Conservation (phyloP, 2,329 filamentous ascomycete genomes). For the Endothia cerciana region DNA sequence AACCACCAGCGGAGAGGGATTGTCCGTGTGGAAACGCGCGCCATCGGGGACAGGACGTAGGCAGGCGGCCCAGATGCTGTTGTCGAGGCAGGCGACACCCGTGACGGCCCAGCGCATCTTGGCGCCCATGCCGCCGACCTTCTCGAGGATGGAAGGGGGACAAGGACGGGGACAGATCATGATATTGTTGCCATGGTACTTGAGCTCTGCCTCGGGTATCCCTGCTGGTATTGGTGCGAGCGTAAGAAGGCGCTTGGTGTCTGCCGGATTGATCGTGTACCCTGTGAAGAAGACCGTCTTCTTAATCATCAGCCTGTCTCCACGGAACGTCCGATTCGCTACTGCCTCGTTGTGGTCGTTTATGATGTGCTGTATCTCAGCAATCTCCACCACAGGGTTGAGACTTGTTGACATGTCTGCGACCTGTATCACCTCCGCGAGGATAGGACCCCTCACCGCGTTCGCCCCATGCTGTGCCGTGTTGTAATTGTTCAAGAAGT, state of each 20-base stretch:
- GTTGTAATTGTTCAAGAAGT: constrained; percentile 83
- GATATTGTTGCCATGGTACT: constrained; percentile 85
- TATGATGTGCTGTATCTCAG: constrained; percentile 86
- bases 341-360: constrained; percentile 78
- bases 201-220: constrained; percentile 71
- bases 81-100: constrained; percentile 73
- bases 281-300: constrained; percentile 91
- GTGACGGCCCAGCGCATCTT: constrained; percentile 85
- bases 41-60: constrained; percentile 72
- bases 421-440: constrained; percentile 84
- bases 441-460: constrained; percentile 64
- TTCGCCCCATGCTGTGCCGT: constrained; percentile 51
- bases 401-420: constrained; percentile 74
- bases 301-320: constrained; percentile 69
- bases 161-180: constrained; percentile 83
- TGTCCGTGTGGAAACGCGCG: constrained; percentile 77
- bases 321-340: constrained; percentile 42
- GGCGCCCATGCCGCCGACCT: constrained; percentile 83
- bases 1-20: constrained; percentile 77
- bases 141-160: constrained; percentile 72
- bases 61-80: constrained; percentile 84
- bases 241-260: constrained; percentile 72
- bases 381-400: constrained; percentile 77
- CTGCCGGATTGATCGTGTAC: constrained; percentile 76
- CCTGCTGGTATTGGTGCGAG: constrained; percentile 68